Conservation (phyloP, 495 filamentous ascomycete genomes). For the Penicillium angulare region DNA sequence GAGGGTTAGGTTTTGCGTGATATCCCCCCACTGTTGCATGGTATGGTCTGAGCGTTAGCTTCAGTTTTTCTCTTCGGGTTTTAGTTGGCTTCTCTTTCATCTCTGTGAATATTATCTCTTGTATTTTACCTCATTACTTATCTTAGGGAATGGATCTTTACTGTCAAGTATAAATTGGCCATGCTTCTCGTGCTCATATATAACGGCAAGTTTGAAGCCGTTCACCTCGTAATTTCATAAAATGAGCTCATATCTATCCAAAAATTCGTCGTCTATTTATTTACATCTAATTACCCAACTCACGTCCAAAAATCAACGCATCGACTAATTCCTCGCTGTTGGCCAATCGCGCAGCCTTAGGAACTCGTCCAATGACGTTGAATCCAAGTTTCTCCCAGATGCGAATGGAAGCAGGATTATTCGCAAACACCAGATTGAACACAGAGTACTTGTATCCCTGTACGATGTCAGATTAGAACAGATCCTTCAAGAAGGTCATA, state of each 20-base stretch:
- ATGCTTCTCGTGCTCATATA: too few relatives aligned
- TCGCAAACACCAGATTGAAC: slow-evolving; percentile 98
- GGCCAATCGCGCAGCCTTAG: slow-evolving; percentile 37
- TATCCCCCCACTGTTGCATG: slow-evolving; percentile 35
- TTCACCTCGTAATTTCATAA: too few relatives aligned
- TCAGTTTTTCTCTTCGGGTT: slow-evolving; percentile 14
- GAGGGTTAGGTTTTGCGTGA: slow-evolving; percentile 29
- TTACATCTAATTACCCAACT: slow-evolving; percentile 23
- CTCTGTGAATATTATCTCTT: slow-evolving; percentile 20
- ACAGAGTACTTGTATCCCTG: slow-evolving; percentile 93
- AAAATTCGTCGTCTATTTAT: slow-evolving; percentile 1
- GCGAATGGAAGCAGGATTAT: slow-evolving; percentile 85
- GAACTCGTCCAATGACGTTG: slow-evolving; percentile 85
- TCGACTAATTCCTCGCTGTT: slow-evolving; percentile 46
- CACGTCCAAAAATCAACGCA: slow-evolving; percentile 47
- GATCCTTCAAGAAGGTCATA: not conserved
- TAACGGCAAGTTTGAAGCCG: too few relatives aligned
- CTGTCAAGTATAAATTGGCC: not conserved
- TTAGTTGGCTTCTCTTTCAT: slow-evolving; percentile 6
- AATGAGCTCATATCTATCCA: not conserved
- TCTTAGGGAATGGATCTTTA: slow-evolving; percentile 4
- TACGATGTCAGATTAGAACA: not conserved
- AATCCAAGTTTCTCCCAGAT: slow-evolving; percentile 98
- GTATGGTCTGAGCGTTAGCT: slow-evolving; percentile 29
- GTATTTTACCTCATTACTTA: slow-evolving; percentile 17